Percentiles rank a stretch among this genome's conserved stretches.
phyloP scores from a whole-genome alignment of 345 rosid species.

The Hibiscus mutabilis region DNA sequence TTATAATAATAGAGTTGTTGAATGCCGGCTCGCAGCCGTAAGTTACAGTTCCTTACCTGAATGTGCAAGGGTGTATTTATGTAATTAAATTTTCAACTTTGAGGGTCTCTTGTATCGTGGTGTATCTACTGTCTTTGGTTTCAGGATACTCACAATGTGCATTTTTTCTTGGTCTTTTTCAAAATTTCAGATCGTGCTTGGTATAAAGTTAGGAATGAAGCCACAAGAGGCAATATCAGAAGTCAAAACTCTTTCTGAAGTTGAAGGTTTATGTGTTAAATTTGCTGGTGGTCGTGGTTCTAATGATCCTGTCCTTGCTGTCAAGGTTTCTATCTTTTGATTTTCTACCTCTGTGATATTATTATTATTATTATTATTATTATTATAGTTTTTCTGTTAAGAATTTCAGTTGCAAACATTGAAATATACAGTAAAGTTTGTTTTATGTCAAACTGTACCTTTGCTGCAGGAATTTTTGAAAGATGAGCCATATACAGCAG shows the following conservation, averaged over 20 bases:
- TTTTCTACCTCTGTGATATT: background rate
- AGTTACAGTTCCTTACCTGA: slow-evolving; percentile 17
- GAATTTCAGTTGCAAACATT: background rate
- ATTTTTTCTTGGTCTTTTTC: slow-evolving; percentile 10
- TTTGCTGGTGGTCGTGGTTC: slow-evolving; percentile 57
- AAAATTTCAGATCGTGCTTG: slow-evolving; percentile 66
- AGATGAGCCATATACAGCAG: slow-evolving; percentile 68
- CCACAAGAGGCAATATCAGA: slow-evolving; percentile 61
- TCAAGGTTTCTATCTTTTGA: slow-evolving; percentile 51
- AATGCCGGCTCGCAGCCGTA: slow-evolving; percentile 90
- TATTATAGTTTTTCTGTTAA: background rate
- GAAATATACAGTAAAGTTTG: background rate
- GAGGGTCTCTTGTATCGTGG: background rate
- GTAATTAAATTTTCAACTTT: background rate
- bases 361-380: background rate
- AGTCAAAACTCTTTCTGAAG: slow-evolving; percentile 90
- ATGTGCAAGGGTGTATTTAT: background rate
- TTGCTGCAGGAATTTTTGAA: slow-evolving; percentile 54
- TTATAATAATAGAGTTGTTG: slow-evolving; percentile 95
- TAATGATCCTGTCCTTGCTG: slow-evolving; percentile 74
- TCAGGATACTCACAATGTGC: slow-evolving; percentile 1
- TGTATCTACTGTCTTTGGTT: slow-evolving; percentile 2
- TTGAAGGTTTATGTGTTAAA: slow-evolving; percentile 72
- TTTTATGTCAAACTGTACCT: background rate
- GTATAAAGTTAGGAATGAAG: slow-evolving; percentile 80